These are phyloP conservation scores for Eutrema yunnanense DNA, from an alignment of 345 rosid genomes.

Conservation along the genomic window DNA sequence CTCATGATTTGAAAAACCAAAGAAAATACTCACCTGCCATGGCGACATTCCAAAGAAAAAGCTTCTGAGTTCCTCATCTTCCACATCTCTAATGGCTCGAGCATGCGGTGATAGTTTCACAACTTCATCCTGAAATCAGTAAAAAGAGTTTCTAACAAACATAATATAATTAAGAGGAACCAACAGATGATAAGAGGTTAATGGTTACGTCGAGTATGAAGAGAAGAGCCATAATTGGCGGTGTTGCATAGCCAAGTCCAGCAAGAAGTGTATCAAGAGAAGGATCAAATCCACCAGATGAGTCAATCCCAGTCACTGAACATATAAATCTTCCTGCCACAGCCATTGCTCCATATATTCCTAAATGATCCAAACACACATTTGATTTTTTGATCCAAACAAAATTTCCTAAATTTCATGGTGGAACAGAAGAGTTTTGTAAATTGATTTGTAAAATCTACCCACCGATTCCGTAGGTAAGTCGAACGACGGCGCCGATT, in stretches of 20 bases:
- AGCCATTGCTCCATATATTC: slow-evolving; percentile 92
- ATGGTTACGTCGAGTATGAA: slow-evolving; percentile 73
- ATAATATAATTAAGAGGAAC: neutral
- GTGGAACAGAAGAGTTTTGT: neutral
- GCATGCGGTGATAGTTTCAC: slow-evolving; percentile 96
- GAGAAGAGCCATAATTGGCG: slow-evolving; percentile 95
- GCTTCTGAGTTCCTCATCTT: slow-evolving; percentile 91
- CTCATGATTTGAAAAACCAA: neutral
- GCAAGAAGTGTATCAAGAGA: slow-evolving; percentile 64
- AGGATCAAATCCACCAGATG: slow-evolving; percentile 76
- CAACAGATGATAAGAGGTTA: neutral
- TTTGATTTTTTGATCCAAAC: neutral
- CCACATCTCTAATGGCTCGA: slow-evolving; percentile 96
- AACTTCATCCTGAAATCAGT: slow-evolving; percentile 70
- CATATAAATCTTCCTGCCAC: slow-evolving; percentile 85
- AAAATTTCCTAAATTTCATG: neutral
- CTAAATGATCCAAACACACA: slow-evolving; percentile 29
- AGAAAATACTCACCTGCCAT: slow-evolving; percentile 59
- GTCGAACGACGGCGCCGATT: slow-evolving; percentile 83
- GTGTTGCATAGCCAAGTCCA: slow-evolving; percentile 91
- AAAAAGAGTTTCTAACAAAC: neutral
- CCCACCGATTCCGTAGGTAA: slow-evolving; percentile 88
- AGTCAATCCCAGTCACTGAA: slow-evolving; percentile 76
- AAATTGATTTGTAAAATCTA: too few relatives aligned
- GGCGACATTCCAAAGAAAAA: slow-evolving; percentile 98